Evolutionary conservation across 1,139 yeast genomes (phyloP).

Genomic region (Petasospora fabianii): DNA sequence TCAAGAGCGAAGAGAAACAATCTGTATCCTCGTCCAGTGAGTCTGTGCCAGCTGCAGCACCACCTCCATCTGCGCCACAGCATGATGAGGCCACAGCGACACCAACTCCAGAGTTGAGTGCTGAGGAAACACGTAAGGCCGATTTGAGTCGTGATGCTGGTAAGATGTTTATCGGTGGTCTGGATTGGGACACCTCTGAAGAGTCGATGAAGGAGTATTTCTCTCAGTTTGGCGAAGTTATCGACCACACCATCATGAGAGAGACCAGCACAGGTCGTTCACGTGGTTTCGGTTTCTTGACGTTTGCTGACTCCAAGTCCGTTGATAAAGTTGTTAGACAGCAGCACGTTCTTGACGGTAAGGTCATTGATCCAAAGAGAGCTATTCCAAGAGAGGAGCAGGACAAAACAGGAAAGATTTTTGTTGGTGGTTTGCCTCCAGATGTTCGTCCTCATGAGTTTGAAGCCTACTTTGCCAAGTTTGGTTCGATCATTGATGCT

Average conservation of each 20-base stretch:
- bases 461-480: constrained; percentile 80
- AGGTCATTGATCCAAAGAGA: constrained; percentile 95
- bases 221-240: constrained; percentile 84
- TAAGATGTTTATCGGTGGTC: constrained; percentile 97
- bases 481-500: constrained; percentile 93
- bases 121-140: constrained; percentile 29
- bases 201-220: constrained; percentile 78
- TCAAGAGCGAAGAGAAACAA: neutral
- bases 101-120: constrained; percentile 8
- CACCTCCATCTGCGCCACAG: neutral
- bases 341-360: constrained; percentile 92
- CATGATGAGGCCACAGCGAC: constrained; percentile 4
- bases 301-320: constrained; percentile 76
- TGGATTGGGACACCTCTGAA: constrained; percentile 98
- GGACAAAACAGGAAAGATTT: constrained; percentile 94
- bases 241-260: constrained; percentile 92
- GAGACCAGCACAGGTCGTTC: constrained; percentile 88
- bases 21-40: neutral
- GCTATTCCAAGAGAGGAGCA: constrained; percentile 98
- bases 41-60: neutral
- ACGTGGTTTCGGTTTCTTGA: constrained; percentile 93
- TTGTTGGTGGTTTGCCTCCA: constrained; percentile 97
- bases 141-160: constrained; percentile 57
- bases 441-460: constrained; percentile 93
- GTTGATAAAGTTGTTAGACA: constrained; percentile 86